A percentile compares a stretch with the other conserved stretches of the same genome.
Conservation (phyloP, 1,139 yeast species). For the Magnusiomyces tetraspermus region DNA sequence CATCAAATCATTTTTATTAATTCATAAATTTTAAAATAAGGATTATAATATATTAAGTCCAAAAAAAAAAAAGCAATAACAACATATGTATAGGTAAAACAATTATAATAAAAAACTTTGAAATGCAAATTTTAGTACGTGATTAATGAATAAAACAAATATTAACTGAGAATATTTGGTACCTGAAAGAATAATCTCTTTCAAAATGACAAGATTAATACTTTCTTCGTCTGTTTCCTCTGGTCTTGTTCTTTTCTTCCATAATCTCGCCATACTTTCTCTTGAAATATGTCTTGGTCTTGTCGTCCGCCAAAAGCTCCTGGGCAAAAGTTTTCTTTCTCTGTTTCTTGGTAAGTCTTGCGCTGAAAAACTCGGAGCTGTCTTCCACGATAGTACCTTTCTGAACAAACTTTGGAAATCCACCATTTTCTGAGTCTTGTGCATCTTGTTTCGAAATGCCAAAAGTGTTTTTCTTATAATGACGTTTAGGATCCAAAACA, state of each 20-base stretch:
- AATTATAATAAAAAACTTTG: background rate
- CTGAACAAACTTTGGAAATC: conserved; percentile 67
- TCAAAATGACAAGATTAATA: too few species aligned
- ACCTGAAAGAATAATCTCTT: too few species aligned
- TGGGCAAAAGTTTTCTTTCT: conserved; percentile 73
- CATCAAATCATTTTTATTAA: too few species aligned
- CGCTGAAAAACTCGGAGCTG: conserved; percentile 64
- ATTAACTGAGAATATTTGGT: too few species aligned
- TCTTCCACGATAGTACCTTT: conserved; percentile 85
- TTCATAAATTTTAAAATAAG: too few species aligned
- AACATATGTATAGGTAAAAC: background rate
- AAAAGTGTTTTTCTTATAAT: conserved; percentile 84
- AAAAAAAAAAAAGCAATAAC: background rate
- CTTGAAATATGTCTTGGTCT: conserved; percentile 68
- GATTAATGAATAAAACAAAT: background rate
- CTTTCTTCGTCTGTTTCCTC: conserved; percentile 3
- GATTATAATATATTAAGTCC: too few species aligned
- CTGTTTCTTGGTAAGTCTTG: conserved; percentile 60
- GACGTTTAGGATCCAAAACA: conserved; percentile 91
- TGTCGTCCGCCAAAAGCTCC: conserved; percentile 67
- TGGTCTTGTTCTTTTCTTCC: conserved; percentile 35
- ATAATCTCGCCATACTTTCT: conserved; percentile 78
- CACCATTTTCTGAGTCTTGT: background rate
- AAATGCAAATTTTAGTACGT: background rate
- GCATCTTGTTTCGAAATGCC: conserved; percentile 29